Conservation (phyloP, 768 basidiomycete species). For the Cystobasidium tubakii region DNA sequence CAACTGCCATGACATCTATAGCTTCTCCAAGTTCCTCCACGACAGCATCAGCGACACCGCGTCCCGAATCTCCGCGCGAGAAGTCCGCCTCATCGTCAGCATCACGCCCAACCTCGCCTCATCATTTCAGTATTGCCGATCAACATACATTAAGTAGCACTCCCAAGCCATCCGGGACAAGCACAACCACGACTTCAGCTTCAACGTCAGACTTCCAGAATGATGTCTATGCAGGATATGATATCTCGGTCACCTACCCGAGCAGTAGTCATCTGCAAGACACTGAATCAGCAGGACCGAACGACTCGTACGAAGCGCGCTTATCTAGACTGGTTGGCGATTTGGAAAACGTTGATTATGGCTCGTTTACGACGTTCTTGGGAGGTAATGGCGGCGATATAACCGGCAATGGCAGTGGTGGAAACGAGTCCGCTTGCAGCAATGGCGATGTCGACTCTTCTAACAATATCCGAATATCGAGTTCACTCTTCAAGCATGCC, state of each 20-base stretch:
- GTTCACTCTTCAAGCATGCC: not conserved
- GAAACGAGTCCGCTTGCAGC: not conserved
- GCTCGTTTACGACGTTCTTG: not conserved
- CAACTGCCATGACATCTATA: not conserved
- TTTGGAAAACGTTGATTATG: conserved; percentile 33
- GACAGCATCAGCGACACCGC: not conserved
- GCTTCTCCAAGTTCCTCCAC: not conserved
- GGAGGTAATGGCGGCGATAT: not conserved
- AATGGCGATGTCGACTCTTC: conserved; percentile 14
- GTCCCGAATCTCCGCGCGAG: not conserved
- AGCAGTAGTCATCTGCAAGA: not conserved
- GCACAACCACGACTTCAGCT: not conserved
- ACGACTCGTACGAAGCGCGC: conserved; percentile 35
- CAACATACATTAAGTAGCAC: not conserved
- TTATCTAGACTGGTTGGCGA: conserved; percentile 32
- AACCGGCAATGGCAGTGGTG: not conserved
- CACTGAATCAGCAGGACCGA: not conserved
- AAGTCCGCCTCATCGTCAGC: not conserved
- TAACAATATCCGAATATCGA: not conserved
- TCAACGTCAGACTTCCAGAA: not conserved
- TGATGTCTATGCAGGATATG: conserved; percentile 4
- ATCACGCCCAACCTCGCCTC: not conserved
- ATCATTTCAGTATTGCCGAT: not conserved
- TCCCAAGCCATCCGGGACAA: not conserved
- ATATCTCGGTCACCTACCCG: conserved; percentile 11